A percentile compares a stretch with the other conserved stretches of the same genome.
Conservation (phyloP, 148 eudicot species). For the Polygonum aviculare region DNA sequence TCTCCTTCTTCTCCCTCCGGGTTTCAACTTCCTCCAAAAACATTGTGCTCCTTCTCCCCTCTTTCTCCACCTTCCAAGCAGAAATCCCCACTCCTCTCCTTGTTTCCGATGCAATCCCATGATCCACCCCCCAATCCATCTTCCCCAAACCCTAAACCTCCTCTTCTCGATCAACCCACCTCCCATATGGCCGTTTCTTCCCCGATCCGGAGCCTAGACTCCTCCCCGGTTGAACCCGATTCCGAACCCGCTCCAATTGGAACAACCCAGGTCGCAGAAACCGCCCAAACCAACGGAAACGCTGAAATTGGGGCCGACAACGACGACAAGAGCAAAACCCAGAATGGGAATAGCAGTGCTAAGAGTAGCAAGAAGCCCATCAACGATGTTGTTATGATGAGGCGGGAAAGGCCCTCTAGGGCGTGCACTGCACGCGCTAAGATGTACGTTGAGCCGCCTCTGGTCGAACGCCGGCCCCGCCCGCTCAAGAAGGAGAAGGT, state of each 20-base stretch:
- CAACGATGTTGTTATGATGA: conserved; percentile 25
- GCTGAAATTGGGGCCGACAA: conserved; percentile 15
- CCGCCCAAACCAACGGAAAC: conserved; percentile 12
- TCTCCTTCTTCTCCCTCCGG: not conserved
- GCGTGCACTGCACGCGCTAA: conserved; percentile 68
- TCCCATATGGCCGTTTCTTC: not conserved
- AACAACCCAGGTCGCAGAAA: conserved; percentile 9
- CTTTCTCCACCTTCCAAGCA: not conserved
- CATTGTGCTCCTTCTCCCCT: not conserved
- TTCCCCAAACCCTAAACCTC: conserved; percentile 1
- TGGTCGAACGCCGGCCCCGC: conserved; percentile 37
- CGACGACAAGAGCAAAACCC: conserved; percentile 13
- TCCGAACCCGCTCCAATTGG: not conserved
- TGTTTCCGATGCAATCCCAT: not conserved
- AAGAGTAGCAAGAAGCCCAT: conserved; percentile 10
- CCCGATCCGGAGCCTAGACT: conserved; percentile 11
- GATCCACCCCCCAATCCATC: not conserved
- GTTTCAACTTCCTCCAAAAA: not conserved
- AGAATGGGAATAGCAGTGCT: conserved; percentile 1
- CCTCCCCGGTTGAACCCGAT: conserved; percentile 3
- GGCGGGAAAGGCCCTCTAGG: conserved; percentile 79
- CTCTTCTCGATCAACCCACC: conserved; percentile 7
- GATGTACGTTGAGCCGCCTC: conserved; percentile 60
- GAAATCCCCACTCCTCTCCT: not conserved
- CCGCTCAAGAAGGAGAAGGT: conserved; percentile 32